A percentile compares a stretch with the other conserved stretches of the same genome.
These are phyloP conservation scores for Echium plantagineum DNA, from an alignment of 257 asterid species.

Conservation along the genomic window DNA sequence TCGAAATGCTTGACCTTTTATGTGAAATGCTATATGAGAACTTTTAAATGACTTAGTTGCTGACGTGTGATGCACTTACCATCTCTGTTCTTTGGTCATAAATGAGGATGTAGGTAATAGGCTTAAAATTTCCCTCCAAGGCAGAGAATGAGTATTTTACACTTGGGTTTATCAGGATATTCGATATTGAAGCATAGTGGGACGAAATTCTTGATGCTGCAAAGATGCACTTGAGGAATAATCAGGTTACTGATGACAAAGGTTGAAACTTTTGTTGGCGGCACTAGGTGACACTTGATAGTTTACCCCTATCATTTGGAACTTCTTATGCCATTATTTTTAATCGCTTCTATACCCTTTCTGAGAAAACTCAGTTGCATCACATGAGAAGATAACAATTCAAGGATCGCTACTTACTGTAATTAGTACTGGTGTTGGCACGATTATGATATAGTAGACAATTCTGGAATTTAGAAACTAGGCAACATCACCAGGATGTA, in stretches of 20 bases:
- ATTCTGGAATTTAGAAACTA: background rate
- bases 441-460: background rate
- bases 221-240: background rate
- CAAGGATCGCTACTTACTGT: background rate
- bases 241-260: background rate
- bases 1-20: background rate
- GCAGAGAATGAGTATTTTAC: too few relatives aligned
- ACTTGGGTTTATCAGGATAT: too few relatives aligned
- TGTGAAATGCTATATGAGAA: background rate
- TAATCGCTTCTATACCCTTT: too few relatives aligned
- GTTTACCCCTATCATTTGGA: too few relatives aligned
- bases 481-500: background rate
- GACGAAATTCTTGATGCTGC: background rate
- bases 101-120: too few relatives aligned
- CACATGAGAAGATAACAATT: too few relatives aligned
- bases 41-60: background rate
- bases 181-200: too few relatives aligned
- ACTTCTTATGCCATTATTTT: too few relatives aligned
- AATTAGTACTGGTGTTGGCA: background rate
- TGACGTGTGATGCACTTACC: background rate
- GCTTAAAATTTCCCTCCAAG: too few relatives aligned
- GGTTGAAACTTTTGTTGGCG: background rate
- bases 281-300: too few relatives aligned
- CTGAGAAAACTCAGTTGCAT: background rate
- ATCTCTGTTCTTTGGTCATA: background rate